phyloP scores from a whole-genome alignment of 2,329 filamentous ascomycete species.

The Xylaria sp. region DNA sequence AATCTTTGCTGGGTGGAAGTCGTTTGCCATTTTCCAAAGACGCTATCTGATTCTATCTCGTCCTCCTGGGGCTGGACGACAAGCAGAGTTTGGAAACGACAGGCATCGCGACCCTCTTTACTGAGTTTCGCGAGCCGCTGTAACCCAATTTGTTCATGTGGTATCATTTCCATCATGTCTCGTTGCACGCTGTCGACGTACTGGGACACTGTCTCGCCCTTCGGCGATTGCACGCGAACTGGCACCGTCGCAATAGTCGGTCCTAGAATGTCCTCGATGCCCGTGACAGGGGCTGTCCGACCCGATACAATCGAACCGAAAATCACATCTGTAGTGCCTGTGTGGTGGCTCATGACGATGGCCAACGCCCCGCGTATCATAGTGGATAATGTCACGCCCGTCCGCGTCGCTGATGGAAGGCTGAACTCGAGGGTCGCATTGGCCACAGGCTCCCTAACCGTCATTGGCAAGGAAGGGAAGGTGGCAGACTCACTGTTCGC shows the following conservation, averaged over 20 bases:
- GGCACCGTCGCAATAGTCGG: constrained; percentile 13
- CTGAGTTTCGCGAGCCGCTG: background rate
- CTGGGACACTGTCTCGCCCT: background rate
- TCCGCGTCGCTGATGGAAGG: constrained; percentile 1
- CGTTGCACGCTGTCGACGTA: background rate
- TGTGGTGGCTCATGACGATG: constrained; percentile 1
- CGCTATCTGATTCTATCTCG: constrained; percentile 5
- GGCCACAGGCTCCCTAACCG: background rate
- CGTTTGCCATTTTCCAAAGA: constrained; percentile 9
- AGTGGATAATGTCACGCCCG: constrained; percentile 5
- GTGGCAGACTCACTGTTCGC: constrained; percentile 5
- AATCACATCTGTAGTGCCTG: background rate
- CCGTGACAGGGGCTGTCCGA: constrained; percentile 1
- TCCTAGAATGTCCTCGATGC: constrained; percentile 7
- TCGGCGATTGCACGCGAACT: background rate
- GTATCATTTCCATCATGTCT: constrained; percentile 1
- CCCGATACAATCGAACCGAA: constrained; percentile 5
- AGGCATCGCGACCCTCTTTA: background rate
- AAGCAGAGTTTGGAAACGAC: constrained; percentile 6
- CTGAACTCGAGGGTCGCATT: background rate
- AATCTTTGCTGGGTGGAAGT: constrained; percentile 6
- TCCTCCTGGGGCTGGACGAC: constrained; percentile 11
- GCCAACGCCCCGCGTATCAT: constrained; percentile 5
- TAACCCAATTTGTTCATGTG: constrained; percentile 9
- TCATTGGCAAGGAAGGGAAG: background rate